Conservation (phyloP, 345 rosid genomes). For the Salix purpurea region DNA sequence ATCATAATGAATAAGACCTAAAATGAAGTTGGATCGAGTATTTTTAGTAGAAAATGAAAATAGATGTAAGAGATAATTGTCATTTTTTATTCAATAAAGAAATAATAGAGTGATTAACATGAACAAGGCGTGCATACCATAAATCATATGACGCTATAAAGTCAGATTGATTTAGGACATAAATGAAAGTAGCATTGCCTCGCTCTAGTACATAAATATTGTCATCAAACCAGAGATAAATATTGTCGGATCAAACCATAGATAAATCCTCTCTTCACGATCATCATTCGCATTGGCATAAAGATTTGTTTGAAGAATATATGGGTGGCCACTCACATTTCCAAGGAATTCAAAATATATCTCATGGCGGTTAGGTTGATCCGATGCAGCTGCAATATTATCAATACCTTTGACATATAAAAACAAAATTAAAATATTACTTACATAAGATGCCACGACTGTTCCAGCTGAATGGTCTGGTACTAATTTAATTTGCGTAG, state of each 20-base stretch:
- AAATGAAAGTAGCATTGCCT: no score
- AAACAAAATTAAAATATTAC: background rate
- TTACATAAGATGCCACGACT: constrained; percentile 53
- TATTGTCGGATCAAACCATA: constrained; percentile 90
- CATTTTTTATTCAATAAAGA: no score
- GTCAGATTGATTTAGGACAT: no score
- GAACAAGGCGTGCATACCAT: no score
- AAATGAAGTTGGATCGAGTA: no score
- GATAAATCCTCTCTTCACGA: constrained; percentile 71
- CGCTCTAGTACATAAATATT: no score
- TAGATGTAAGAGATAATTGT: no score
- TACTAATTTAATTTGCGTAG: constrained; percentile 77
- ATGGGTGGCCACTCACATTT: constrained; percentile 62
- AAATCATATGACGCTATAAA: no score
- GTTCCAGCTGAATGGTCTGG: constrained; percentile 83
- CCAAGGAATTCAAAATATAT: constrained; percentile 82
- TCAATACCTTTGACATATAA: background rate
- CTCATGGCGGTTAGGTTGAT: constrained; percentile 73
- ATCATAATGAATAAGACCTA: no score
- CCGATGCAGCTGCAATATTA: constrained; percentile 52
- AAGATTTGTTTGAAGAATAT: constrained; percentile 77
- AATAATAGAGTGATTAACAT: no score
- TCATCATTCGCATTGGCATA: constrained; percentile 59
- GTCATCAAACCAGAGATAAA: constrained; percentile 3
- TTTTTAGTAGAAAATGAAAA: no score